These are phyloP conservation scores for Pseudozyma sp. DNA, from an alignment of 1,284 basidiomycete genomes.

Conservation along the genomic window DNA sequence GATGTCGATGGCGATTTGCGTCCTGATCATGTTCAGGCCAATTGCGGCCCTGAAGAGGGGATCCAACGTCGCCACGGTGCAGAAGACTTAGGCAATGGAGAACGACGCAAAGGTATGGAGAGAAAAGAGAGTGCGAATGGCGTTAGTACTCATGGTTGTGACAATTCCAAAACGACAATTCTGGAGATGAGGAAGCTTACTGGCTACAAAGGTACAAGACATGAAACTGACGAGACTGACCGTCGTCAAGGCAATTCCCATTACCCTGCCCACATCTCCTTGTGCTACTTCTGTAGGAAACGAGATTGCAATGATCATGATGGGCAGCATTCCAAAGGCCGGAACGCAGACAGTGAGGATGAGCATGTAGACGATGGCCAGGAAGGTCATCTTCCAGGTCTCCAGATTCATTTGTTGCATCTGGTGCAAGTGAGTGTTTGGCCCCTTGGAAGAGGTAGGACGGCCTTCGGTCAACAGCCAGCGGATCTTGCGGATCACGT, in stretches of 20 bases:
- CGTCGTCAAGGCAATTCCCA: not conserved
- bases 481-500: conserved; percentile 1
- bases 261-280: conserved; percentile 1
- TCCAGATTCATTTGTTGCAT: not conserved
- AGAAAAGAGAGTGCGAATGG: no score
- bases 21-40: conserved; percentile 21
- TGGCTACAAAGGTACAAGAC: conserved; percentile 14
- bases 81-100: conserved; percentile 11
- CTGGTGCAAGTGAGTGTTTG: no score
- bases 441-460: not conserved
- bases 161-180: no score
- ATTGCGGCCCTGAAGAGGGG: conserved; percentile 34
- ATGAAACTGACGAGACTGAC: conserved; percentile 6
- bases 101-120: no score
- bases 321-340: conserved; percentile 7
- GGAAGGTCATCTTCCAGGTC: conserved; percentile 34
- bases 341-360: conserved; percentile 15
- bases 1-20: conserved; percentile 13
- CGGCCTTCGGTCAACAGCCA: conserved; percentile 16
- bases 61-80: conserved; percentile 29
- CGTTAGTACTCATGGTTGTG: no score
- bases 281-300: conserved; percentile 1
- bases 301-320: conserved; percentile 8
- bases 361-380: conserved; percentile 12
- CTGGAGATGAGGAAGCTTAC: no score